Base-by-base conservation (phyloP, 306 rosid species). In the Prunus armeniaca region DNA sequence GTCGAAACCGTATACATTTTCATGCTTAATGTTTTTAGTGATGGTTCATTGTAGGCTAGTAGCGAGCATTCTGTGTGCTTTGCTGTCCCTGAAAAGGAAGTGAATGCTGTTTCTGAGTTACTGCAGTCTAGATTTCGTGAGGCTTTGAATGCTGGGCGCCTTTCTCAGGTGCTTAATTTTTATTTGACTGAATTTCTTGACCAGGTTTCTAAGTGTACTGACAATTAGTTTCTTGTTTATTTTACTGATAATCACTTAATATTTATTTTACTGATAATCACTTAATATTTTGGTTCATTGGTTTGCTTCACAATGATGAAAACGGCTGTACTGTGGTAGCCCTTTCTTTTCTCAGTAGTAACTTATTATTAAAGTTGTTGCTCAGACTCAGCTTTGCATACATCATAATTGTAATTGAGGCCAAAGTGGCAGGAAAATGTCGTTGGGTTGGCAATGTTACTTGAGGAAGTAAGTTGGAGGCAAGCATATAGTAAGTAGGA, bases 51-150 rank as follows among this genome's bases (percentile, higher is more conserved):
- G 88, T 85, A 95, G 99, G 99, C 99, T 77, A 95, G 99, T 88
- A 95, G 99, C 62, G 99, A 95, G 88, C 99, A 95, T 81, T 95
- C 99, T 45, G 90, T 95, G 57, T 95, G 99, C 87, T 95, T 95
- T 87, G 99, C 99, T 78, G 99, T 95, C 57, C 99, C 99, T 12
- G 99, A 95, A 83, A 91, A 82, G 77, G 99, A 95, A 86, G 99
- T 95, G 74, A 88, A 88, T 72, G 97, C 97, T 76, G 99, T 92
- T 84, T 97, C 99, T 3, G 91, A 88, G 88, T 96, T 96, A 54
- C 81, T 95, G 77, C 88, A 89, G 82, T 90, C 99, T 73, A 89
- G 91, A 84, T 95, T 95, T 79, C 91, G 90, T 79, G 96, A 87
- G 86, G 99, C 99, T 78, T 87, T 95, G 91, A 96, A 89, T 72